Conservation (phyloP, 148 eudicot species). For the Arctostaphylos glauca region DNA sequence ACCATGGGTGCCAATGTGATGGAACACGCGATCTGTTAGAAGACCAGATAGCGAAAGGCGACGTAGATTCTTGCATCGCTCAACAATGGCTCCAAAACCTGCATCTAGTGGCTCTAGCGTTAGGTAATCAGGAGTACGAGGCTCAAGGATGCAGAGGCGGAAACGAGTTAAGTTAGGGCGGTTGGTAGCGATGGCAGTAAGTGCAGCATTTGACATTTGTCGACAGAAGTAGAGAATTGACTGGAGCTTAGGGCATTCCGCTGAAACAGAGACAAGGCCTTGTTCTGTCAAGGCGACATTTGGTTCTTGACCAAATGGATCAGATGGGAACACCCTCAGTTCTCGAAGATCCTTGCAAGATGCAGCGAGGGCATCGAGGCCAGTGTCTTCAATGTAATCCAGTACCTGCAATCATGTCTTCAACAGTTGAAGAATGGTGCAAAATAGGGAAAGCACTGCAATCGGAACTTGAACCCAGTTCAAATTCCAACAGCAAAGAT, state of each 20-base stretch:
- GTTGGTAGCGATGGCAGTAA: slow-evolving; percentile 59
- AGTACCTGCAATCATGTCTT: slow-evolving; percentile 49
- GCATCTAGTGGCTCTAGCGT: slow-evolving; percentile 73
- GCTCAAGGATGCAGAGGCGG: slow-evolving; percentile 84
- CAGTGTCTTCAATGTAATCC: slow-evolving; percentile 85
- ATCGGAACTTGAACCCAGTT: not conserved
- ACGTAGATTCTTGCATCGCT: slow-evolving; percentile 62
- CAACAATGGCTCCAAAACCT: slow-evolving; percentile 88
- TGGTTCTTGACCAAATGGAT: slow-evolving; percentile 71
- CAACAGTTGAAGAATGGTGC: not conserved
- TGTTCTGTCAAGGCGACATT: slow-evolving; percentile 74
- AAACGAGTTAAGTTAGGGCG: slow-evolving; percentile 73
- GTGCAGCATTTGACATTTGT: slow-evolving; percentile 82
- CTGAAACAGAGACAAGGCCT: slow-evolving; percentile 81
- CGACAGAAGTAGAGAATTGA: slow-evolving; percentile 89
- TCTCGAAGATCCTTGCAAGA: slow-evolving; percentile 82
- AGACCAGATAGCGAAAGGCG: slow-evolving; percentile 91
- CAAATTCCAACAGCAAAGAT: not conserved
- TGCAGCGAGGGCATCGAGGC: slow-evolving; percentile 66
- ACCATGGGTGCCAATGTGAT: slow-evolving; percentile 73
- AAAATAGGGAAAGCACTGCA: not conserved
- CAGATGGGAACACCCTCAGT: slow-evolving; percentile 82
- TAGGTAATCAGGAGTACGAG: slow-evolving; percentile 66
- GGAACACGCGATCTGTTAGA: slow-evolving; percentile 72
- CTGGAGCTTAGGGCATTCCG: slow-evolving; percentile 85